Percentiles rank a stretch among this genome's conserved stretches.
phyloP scores from a whole-genome alignment of 1,139 yeast species.

The Kodamaea anthophila region DNA sequence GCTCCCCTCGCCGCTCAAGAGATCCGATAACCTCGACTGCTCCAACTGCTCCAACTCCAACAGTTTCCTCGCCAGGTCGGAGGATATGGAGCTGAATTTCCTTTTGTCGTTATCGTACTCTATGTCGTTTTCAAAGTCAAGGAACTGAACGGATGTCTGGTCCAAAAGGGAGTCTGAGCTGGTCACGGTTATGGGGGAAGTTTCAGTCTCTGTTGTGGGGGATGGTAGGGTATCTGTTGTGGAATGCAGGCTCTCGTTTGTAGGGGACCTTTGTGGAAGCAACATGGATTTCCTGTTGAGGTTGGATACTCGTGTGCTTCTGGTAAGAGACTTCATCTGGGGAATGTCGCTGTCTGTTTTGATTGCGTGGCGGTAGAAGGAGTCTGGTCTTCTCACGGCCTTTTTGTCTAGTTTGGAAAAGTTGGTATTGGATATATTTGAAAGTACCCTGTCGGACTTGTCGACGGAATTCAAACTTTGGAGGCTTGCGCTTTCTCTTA shows the following conservation, averaged over 20 bases:
- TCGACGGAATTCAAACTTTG: slow-evolving; percentile 2
- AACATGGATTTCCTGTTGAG: slow-evolving; percentile 2
- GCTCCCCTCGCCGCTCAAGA: slow-evolving; percentile 1
- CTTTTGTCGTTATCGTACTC: slow-evolving; percentile 7
- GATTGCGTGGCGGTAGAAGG: too few relatives aligned
- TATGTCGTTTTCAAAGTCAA: slow-evolving; percentile 13
- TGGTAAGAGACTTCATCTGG: background rate
- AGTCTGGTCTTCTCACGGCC: too few relatives aligned
- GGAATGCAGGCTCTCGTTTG: slow-evolving; percentile 9
- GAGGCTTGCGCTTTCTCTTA: slow-evolving; percentile 3
- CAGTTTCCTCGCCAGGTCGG: slow-evolving; percentile 2
- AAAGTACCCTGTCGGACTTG: too few relatives aligned
- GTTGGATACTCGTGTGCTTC: background rate
- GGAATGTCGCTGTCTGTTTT: background rate
- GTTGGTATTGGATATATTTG: too few relatives aligned
- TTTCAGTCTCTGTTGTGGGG: slow-evolving; percentile 6
- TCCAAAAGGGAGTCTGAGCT: slow-evolving; percentile 18
- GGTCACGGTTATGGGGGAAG: slow-evolving; percentile 11
- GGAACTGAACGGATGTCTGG: slow-evolving; percentile 17
- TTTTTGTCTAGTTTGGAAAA: too few relatives aligned
- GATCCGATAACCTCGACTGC: slow-evolving; percentile 1
- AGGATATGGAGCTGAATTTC: slow-evolving; percentile 1
- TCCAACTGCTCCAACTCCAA: slow-evolving; percentile 3
- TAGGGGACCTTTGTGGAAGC: background rate
- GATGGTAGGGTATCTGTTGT: slow-evolving; percentile 7